Base-by-base conservation (phyloP, 2,329 filamentous ascomycete genomes). In the Phaeosphaeria sp. region DNA sequence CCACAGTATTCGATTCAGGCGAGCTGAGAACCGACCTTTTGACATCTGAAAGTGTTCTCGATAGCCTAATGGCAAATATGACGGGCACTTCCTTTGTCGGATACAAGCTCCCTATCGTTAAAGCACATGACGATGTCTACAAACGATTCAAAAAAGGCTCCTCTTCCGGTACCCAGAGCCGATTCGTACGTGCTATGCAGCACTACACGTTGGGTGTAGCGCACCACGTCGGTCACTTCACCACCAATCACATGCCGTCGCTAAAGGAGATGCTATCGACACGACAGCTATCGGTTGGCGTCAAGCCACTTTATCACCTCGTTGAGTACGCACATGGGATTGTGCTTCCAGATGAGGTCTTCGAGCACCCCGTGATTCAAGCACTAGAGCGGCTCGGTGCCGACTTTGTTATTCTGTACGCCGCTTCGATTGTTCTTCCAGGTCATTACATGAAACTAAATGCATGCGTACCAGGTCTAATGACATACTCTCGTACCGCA, bases 401-500 rank as follows among this genome's bases (percentile, higher is more conserved):
- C 13, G 48, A 50, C 27, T 50, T 50, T 23, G 33, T 50, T 20
- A 50, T 50, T 25, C 48, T 50, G 48, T 50, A 42, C 30, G 48
- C 36, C 27, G 46, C 27, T 48, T 48, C 46, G 23, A 22, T 13
- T 48, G 23, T 15, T 48, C 23, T 33, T 48, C 46, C 23, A 48
- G 4, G n/a, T 25, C 27, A 23, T 27, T 33, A 23, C 18, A 22
- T 18, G 25, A 27, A n/a, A 27, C 46, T 48, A 25, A 48, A 17
- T 21, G 27, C 20, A 11, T 48, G 18, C 46, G 27, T 23, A 42
- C 33, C n/a, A 50, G 48, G 18, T 50, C 48, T 20, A 50, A 50
- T 33, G 48, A 50, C 48, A 50, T 50, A 23, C 48, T 50, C 30
- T 50, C 48, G 11, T 50, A 50, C 48, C 48, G 48, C 27, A 50